Conservation (phyloP, 306 rosid genomes). For the Trifolium subterraneum region DNA sequence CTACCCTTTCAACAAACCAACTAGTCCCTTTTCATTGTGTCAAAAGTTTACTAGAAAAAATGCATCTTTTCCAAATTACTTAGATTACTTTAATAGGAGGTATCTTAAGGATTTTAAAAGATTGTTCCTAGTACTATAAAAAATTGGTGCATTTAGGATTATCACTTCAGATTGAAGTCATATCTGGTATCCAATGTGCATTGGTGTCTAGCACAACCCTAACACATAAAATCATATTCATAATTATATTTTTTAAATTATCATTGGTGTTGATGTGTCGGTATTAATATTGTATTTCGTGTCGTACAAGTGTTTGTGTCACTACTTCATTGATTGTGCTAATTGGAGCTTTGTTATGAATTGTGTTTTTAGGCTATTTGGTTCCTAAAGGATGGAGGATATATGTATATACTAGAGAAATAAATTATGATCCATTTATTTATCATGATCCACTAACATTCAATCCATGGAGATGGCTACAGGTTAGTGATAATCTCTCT, state of each 20-base stretch:
- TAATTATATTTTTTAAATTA: too few relatives aligned
- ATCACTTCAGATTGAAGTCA: neutral
- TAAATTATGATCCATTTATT: constrained; percentile 72
- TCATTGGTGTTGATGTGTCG: neutral
- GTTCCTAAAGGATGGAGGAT: constrained; percentile 97
- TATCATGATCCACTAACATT: constrained; percentile 85
- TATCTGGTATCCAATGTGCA: too few relatives aligned
- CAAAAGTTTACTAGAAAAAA: constrained; percentile 16
- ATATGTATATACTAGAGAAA: constrained; percentile 94
- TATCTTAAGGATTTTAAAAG: neutral
- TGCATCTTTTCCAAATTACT: constrained; percentile 15
- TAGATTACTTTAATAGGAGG: constrained; percentile 26
- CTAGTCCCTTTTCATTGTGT: constrained; percentile 35
- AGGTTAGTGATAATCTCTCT: constrained; percentile 54
- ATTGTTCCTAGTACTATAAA: too few relatives aligned
- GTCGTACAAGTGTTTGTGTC: neutral
- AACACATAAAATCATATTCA: too few relatives aligned
- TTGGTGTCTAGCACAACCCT: neutral
- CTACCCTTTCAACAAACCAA: constrained; percentile 34
- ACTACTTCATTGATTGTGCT: neutral
- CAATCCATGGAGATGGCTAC: constrained; percentile 98
- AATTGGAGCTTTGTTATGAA: neutral
- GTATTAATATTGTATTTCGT: neutral
- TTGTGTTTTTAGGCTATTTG: constrained; percentile 65
- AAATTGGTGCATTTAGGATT: too few relatives aligned